Evolutionary conservation across 2,329 filamentous ascomycete genomes (phyloP).

Genomic region (Talaromyces sp.): DNA sequence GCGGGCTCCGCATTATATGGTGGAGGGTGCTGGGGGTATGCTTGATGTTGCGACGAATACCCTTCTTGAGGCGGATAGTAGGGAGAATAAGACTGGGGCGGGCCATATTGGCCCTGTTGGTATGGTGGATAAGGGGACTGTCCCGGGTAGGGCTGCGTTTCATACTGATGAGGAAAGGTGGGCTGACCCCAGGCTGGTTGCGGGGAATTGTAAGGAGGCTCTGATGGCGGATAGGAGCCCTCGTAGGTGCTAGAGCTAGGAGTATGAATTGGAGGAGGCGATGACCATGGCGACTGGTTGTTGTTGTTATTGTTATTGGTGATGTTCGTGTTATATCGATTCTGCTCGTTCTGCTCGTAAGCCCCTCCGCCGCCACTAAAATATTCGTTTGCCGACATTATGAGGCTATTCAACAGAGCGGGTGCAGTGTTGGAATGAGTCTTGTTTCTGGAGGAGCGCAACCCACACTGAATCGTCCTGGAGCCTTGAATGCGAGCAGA

Average conservation of each 20-base stretch:
- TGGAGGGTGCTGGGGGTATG: not conserved
- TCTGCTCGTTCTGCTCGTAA: not conserved
- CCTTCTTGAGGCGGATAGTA: not conserved
- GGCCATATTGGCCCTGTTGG: not conserved
- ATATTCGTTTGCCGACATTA: not conserved
- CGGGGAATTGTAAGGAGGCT: not conserved
- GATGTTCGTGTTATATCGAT: not conserved
- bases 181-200: not conserved
- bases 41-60: not conserved
- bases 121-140: not conserved
- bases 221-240: not conserved
- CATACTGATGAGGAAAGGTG: not conserved
- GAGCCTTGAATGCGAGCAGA: not conserved
- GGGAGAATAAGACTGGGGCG: not conserved
- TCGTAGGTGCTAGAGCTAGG: not conserved
- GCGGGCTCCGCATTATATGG: not conserved
- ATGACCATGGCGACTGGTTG: not conserved
- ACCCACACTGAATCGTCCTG: not conserved
- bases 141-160: not conserved
- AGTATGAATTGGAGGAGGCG: not conserved
- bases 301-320: not conserved
- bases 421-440: not conserved
- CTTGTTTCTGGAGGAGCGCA: not conserved
- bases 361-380: not conserved
- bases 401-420: not conserved